Base-by-base conservation (phyloP, 129 eudicot species). In the Logfia minima region DNA sequence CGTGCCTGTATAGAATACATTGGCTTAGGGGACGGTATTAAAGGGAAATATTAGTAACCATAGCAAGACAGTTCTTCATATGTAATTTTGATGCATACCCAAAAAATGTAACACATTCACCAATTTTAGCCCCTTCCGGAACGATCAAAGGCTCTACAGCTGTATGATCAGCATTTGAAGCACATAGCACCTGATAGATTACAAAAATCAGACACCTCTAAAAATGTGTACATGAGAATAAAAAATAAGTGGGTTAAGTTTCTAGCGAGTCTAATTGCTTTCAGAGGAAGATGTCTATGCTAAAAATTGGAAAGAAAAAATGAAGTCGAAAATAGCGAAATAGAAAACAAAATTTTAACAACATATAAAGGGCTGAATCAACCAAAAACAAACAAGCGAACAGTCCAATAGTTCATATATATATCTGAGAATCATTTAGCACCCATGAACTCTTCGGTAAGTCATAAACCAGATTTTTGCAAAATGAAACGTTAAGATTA, bases 111-210 rank as follows among this genome's bases (percentile, higher is more conserved):
- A 94, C 88, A 82, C 86, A 83, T 85, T 94, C 98, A 72, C 99
- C 99, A 72, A 83, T 65, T 87, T 83, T 88, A 70, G 99, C 97
- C 45, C 94, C 97, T 79, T 86, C 83, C 1, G 99, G 97, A 72
- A 92, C 97, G 4, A 79, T 81, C 77, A 95, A 66, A 63, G 99
- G 99, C 85, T 95, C 96, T 71, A 95, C 99, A 74, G 81, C 76
- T 31, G 96, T 86, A 80, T 91, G 97, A 56, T 93, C 97, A 58
- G 90, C 88, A 83, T 74, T 89, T 61, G 99, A 95, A 72, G 99
- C 99, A 75, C 99, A 94, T 32, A 94, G 72, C 28, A 94, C 98
- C 98, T 94, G 85, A 9, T 81, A 78, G 28, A 77, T 64, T 63
- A 66, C 63, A 77, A 82, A 34, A 68, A 11, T 5, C 55, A 48